Evolutionary conservation across 2,329 filamentous ascomycete genomes (phyloP).

Genomic region (Plenodomus biglobosus): DNA sequence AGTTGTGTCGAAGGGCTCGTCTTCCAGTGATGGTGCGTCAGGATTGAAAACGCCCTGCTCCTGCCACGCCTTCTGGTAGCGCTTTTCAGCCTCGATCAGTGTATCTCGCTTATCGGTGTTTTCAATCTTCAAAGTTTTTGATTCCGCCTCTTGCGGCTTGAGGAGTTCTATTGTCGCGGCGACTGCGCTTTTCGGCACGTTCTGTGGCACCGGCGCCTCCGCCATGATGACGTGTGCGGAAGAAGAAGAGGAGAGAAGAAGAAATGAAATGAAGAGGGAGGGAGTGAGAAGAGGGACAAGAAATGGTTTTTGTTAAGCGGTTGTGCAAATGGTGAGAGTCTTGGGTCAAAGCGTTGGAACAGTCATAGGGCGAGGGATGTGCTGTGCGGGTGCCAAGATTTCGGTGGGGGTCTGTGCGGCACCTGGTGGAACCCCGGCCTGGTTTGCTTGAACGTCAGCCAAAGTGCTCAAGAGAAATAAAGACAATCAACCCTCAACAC

Average conservation of each 20-base stretch:
- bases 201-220: conserved; percentile 30
- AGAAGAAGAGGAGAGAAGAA: neutral
- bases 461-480: neutral
- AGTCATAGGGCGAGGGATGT: conserved; percentile 19
- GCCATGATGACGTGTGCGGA: conserved; percentile 30
- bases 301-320: too few relatives aligned
- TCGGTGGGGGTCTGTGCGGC: conserved; percentile 1
- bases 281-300: too few relatives aligned
- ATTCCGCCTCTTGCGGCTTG: conserved; percentile 56
- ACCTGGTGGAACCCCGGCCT: conserved; percentile 6
- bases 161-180: conserved; percentile 56
- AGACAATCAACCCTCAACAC: too few relatives aligned
- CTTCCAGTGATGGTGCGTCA: conserved; percentile 76
- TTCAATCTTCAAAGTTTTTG: conserved; percentile 67
- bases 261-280: conserved; percentile 10
- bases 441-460: conserved; percentile 6
- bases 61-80: conserved; percentile 86
- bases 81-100: conserved; percentile 81
- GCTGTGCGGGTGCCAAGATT: conserved; percentile 23
- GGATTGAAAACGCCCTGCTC: conserved; percentile 77
- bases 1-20: conserved; percentile 75
- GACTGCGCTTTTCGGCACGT: conserved; percentile 48
- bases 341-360: conserved; percentile 10
- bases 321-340: too few relatives aligned
- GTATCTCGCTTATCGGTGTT: conserved; percentile 85